Evolutionary conservation across 73 alveolate genomes (phyloP).

Genomic region (Paraurostyla sp.): DNA sequence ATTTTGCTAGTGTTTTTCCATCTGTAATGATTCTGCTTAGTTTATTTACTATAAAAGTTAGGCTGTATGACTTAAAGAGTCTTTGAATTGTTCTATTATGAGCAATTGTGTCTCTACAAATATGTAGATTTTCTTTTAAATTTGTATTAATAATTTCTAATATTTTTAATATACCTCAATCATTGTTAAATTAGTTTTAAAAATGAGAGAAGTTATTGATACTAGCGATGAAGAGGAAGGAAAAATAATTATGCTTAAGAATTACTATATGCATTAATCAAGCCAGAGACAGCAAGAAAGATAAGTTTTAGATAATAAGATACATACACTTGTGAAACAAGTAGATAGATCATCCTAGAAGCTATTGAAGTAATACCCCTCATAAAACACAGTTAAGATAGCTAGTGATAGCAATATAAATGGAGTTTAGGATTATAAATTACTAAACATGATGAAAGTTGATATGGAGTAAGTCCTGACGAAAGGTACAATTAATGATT

Average conservation of each 20-base stretch:
- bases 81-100: too few relatives aligned
- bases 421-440: too few relatives aligned
- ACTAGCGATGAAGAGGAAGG: conserved; percentile 39
- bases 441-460: not conserved
- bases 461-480: conserved; percentile 23
- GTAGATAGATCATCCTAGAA: not conserved
- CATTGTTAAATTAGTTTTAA: too few relatives aligned
- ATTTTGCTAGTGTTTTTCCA: too few relatives aligned
- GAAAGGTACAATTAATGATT: not conserved
- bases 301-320: not conserved
- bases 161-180: too few relatives aligned
- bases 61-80: too few relatives aligned
- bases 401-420: too few relatives aligned
- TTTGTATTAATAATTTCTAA: too few relatives aligned
- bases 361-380: not conserved
- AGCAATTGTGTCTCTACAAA: too few relatives aligned
- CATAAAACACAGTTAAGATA: not conserved
- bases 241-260: conserved; percentile 23
- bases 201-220: not conserved
- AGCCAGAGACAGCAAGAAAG: not conserved
- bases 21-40: too few relatives aligned
- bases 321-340: not conserved
- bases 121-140: too few relatives aligned
- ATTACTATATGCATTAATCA: not conserved
- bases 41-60: too few relatives aligned